Percentiles rank a stretch among this genome's conserved stretches.
These are phyloP conservation scores for Capsicum chinense DNA, from an alignment of 257 asterid genomes.

Conservation along the genomic window DNA sequence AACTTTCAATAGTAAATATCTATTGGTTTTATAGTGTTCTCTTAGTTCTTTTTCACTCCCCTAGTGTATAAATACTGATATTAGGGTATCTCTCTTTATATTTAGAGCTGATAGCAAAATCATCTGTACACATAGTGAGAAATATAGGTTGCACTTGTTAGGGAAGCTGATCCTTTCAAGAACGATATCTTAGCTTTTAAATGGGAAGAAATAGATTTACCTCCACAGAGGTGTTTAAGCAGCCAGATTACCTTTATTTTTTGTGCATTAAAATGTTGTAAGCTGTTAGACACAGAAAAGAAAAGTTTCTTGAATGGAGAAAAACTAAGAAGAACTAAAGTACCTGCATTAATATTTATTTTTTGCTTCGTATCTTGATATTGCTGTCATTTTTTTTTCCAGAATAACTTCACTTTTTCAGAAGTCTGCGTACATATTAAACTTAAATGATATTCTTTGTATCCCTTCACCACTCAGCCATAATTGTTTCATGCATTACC, in stretches of 20 bases:
- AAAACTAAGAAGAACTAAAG: background rate
- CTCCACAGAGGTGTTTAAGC: background rate
- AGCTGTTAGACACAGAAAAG: background rate
- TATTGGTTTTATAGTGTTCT: background rate
- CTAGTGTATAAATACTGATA: slow-evolving; percentile 6
- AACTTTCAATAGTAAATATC: background rate
- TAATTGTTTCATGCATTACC: too few relatives aligned
- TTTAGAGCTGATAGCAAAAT: background rate
- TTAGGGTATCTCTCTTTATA: background rate
- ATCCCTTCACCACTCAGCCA: too few relatives aligned
- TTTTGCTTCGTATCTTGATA: too few relatives aligned
- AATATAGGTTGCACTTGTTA: background rate
- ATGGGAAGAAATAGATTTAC: background rate
- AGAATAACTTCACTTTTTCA: too few relatives aligned
- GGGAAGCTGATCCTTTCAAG: background rate
- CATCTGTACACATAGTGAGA: background rate
- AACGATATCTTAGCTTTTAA: slow-evolving; percentile 12
- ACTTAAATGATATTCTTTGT: too few relatives aligned
- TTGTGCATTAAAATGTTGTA: background rate
- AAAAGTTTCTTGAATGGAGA: background rate
- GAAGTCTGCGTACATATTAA: too few relatives aligned
- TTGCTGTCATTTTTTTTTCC: too few relatives aligned
- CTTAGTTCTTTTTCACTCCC: background rate
- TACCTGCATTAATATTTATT: background rate
- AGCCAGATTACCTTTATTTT: background rate